Percentiles rank a stretch among this genome's conserved stretches.
Evolutionary conservation across 2,329 filamentous ascomycete species (phyloP).

Genomic region (Sporothrix mexicana): DNA sequence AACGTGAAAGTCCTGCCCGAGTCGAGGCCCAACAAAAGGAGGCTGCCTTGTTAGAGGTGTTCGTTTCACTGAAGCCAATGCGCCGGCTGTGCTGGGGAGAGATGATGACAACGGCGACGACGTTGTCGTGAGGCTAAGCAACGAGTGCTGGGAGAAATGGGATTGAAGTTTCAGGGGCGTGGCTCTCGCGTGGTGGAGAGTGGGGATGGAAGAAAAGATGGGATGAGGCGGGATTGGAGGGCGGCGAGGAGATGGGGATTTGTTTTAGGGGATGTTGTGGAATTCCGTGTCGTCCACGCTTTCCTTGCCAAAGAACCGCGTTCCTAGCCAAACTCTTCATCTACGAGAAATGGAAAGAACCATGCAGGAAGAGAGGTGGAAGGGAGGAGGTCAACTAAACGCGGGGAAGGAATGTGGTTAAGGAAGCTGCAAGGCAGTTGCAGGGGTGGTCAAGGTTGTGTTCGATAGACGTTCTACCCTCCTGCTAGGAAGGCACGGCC

Average conservation of each 20-base stretch:
- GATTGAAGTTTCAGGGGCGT: not conserved
- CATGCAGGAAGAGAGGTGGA: not conserved
- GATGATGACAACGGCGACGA: not conserved
- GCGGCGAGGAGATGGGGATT: not conserved
- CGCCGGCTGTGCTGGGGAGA: not conserved
- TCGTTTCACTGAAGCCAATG: constrained; percentile 19
- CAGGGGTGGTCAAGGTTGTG: constrained; percentile 21
- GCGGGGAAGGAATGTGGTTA: constrained; percentile 13
- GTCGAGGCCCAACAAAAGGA: not conserved
- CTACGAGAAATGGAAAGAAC: constrained; percentile 5
- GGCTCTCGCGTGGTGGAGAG: not conserved
- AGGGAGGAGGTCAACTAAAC: constrained; percentile 17
- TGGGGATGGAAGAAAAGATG: not conserved
- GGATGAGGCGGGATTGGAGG: not conserved
- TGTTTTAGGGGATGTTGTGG: not conserved
- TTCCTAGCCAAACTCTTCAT: not conserved
- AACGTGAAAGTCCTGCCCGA: no score
- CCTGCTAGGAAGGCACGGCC: constrained; percentile 17
- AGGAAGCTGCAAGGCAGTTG: constrained; percentile 8
- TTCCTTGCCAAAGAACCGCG: not conserved
- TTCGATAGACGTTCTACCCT: not conserved
- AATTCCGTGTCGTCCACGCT: not conserved
- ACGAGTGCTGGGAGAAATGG: not conserved
- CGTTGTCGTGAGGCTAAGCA: not conserved
- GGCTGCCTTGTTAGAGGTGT: not conserved